Evolutionary conservation across 345 rosid genomes (phyloP).

Genomic region (Corchorus capsularis): DNA sequence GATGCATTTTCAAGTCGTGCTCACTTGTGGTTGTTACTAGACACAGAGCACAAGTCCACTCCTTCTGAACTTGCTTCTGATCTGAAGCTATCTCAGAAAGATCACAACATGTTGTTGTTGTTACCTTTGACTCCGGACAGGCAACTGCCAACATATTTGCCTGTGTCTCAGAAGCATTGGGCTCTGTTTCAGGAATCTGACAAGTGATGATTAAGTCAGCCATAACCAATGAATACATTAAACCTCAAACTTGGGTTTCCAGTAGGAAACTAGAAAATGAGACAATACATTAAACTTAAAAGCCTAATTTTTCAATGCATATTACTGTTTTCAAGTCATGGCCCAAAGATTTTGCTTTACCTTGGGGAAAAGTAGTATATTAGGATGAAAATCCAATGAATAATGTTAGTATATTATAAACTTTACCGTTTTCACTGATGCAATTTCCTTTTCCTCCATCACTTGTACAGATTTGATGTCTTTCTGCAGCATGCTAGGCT

Average conservation of each 20-base stretch:
- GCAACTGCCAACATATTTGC: not conserved
- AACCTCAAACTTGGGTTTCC: not conserved
- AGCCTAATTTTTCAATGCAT: not conserved
- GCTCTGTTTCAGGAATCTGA: constrained; percentile 11
- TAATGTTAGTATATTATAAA: not conserved
- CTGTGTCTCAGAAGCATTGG: not conserved
- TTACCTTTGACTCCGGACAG: constrained; percentile 6
- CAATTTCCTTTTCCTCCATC: constrained; percentile 22
- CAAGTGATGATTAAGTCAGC: not conserved
- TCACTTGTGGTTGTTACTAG: constrained; percentile 24
- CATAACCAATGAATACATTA: not conserved
- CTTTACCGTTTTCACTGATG: constrained; percentile 17
- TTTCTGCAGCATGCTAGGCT: constrained; percentile 20
- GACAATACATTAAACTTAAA: not conserved
- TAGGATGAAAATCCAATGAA: not conserved
- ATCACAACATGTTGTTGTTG: not conserved
- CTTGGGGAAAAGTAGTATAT: not conserved
- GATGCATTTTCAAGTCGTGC: constrained; percentile 21
- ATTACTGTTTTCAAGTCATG: not conserved
- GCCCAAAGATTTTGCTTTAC: not conserved
- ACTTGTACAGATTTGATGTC: constrained; percentile 13
- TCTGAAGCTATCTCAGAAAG: not conserved
- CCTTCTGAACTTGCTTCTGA: constrained; percentile 21
- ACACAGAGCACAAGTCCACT: constrained; percentile 37
- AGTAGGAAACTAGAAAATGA: not conserved